Percentiles rank a stretch among this genome's conserved stretches.
These are phyloP conservation scores for Candida gorgasii DNA, from an alignment of 805 yeast species.

Conservation along the genomic window DNA sequence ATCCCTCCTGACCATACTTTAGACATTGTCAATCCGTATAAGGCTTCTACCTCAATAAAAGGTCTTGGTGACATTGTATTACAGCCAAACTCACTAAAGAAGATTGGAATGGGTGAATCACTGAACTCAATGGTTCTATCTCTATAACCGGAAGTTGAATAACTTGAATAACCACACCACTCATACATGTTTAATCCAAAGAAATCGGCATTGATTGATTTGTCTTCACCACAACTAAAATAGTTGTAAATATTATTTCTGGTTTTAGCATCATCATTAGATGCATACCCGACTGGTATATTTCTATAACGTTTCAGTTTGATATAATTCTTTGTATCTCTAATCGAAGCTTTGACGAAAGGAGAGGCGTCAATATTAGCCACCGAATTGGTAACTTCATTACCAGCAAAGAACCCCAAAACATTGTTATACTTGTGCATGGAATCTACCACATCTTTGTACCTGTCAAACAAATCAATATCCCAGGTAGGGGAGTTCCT, in stretches of 20 bases:
- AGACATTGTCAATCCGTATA: slow-evolving; percentile 33
- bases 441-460: slow-evolving; percentile 34
- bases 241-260: slow-evolving; percentile 29
- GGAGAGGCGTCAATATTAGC: slow-evolving; percentile 31
- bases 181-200: slow-evolving; percentile 40
- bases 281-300: slow-evolving; percentile 44
- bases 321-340: slow-evolving; percentile 34
- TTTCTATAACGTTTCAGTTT: slow-evolving; percentile 26
- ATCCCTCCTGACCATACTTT: slow-evolving; percentile 43
- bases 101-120: slow-evolving; percentile 34
- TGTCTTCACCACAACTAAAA: slow-evolving; percentile 29
- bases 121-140: slow-evolving; percentile 33
- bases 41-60: slow-evolving; percentile 38
- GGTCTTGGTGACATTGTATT: slow-evolving; percentile 37
- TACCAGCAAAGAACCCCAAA: slow-evolving; percentile 43
- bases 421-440: slow-evolving; percentile 33
- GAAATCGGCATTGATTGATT: slow-evolving; percentile 27
- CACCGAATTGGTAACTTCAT: slow-evolving; percentile 37
- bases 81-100: slow-evolving; percentile 44
- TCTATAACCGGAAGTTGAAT: slow-evolving; percentile 36
- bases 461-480: slow-evolving; percentile 27
- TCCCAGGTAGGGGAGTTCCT: slow-evolving; percentile 38
- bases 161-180: slow-evolving; percentile 44
- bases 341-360: slow-evolving; percentile 37
- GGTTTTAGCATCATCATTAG: slow-evolving; percentile 36